phyloP scores from a whole-genome alignment of 2,329 filamentous ascomycete genomes.

The Xylaria sp. region DNA sequence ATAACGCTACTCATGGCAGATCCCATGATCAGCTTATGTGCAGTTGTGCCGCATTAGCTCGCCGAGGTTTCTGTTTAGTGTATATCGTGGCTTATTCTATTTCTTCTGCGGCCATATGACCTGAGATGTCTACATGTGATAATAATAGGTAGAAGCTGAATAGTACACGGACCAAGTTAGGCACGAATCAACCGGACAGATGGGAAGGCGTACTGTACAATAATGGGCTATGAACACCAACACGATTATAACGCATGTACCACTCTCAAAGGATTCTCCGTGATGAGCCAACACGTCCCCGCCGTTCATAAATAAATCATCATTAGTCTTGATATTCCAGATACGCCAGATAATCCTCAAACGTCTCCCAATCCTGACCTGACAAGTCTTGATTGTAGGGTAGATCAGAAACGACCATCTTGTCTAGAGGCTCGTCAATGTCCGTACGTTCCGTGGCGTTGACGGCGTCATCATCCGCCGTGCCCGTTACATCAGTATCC shows the following conservation, averaged over 20 bases:
- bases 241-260: not conserved
- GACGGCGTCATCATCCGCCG: conserved; percentile 1
- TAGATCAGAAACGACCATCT: conserved; percentile 28
- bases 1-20: not conserved
- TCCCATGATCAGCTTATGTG: conserved; percentile 1
- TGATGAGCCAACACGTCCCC: not conserved
- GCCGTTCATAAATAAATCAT: not conserved
- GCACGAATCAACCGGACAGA: not conserved
- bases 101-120: not conserved
- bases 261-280: not conserved
- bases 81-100: not conserved
- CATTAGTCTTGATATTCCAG: conserved; percentile 28
- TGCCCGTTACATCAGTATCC: not conserved
- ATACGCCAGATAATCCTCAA: conserved; percentile 34
- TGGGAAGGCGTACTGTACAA: not conserved
- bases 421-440: conserved; percentile 17
- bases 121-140: not conserved
- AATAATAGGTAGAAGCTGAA: not conserved
- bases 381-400: conserved; percentile 31
- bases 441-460: conserved; percentile 13
- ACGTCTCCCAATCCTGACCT: conserved; percentile 27
- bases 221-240: not conserved
- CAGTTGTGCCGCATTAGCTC: not conserved
- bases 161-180: not conserved
- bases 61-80: not conserved